Evolutionary conservation across 2,329 filamentous ascomycete genomes (phyloP), one percentile per base, ranked within the genome.

Genomic region (Ceratocystiopsis brevicomis): DNA sequence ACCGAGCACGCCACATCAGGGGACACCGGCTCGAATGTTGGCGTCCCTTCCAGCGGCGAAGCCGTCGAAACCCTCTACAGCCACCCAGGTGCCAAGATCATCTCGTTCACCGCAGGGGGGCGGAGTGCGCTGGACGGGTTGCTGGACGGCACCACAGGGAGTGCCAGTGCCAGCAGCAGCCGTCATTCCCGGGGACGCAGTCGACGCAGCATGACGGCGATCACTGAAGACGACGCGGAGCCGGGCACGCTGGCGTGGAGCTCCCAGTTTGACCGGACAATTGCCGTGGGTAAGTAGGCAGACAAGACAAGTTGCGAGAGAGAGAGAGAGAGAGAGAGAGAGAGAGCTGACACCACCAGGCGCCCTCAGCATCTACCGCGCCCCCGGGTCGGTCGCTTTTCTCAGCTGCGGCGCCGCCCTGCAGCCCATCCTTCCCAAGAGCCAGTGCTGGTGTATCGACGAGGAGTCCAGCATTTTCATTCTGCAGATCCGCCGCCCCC

Each of bases 371-470:
- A 84, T 95, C 49, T 93, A 95, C 57, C 78, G 82, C 53, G 81
- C 90, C 33, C 81, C 82, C 9, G 82, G 84, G 17, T 84, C 84
- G 11, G 83, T 90, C 15, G 82, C 84, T 13, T 95, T 94, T 54
- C 68, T 95, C 11, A 88, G 81, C 59, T 93, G 85, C 49, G 83
- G 83, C 47, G 76, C 75, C 44, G 78, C 87, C 15, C 69, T 94
- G 16, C 83, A 90, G 53, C 81, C 87, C 12, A 90, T 95, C 48
- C 63, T 95, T 42, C 84, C 83, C 19, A 84, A 84, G 57, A 92
- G 85, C 46, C 86, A 94, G 59, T 92, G 82, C 56, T 95, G 87
- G 87, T 92, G 82, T 57, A 81, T 95, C 32, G 83, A 92, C 57
- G 81, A 84, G 45, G 71, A 78, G 44, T 80, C 80, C 37, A 85